Base-by-base conservation (phyloP, 2,329 filamentous ascomycete genomes). In the Neopestalotiopsis sp. region DNA sequence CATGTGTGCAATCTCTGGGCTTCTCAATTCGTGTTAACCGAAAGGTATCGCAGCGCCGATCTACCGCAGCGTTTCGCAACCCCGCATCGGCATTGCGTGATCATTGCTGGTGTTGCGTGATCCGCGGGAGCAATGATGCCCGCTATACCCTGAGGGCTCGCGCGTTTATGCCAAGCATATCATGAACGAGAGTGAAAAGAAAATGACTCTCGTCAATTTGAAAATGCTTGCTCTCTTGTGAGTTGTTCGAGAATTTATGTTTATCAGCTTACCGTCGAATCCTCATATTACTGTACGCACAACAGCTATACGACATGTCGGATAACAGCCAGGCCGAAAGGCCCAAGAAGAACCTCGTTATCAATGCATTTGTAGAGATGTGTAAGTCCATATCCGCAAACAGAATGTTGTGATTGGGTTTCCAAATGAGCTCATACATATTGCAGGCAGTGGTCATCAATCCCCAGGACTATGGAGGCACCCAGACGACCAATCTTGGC, bases 401-500 rank as follows among this genome's bases (percentile, higher is more conserved):
- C 6, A 38, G 1, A 2, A 38, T 24, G 14, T 49, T 34, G 42
- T 28, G 13, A 65, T 52, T 28, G 7, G 38, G 24, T 42, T 24
- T 5, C n/a, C 34, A 62, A 14, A 30, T 62, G 62, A 65, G 14
- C 30, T 32, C 17, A 66, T 24, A 38, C 4, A 9, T 24, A 17
- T 30, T 60, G 12, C 40, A 69, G 68, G 65, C 28, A 69, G 68
- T 49, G 68, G 68, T 5, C 65, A 69, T 6, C 68, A 69, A 57
- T 69, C 68, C 4, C 68, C 68, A 28, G 75, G 71, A 20, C 68
- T 71, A 20, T 73, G 70, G 40, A 72, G 89, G 83, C 89, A 91
- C 63, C 89, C 90, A 0, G 82, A 80, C 24, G 89, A 92, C 74
- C 84, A 84, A 69, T 90, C 88, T 20, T 77, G 4, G 85, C 86